Evolutionary conservation across 1,284 basidiomycete species (phyloP).

Genomic region (Agroathelia rolfsii): DNA sequence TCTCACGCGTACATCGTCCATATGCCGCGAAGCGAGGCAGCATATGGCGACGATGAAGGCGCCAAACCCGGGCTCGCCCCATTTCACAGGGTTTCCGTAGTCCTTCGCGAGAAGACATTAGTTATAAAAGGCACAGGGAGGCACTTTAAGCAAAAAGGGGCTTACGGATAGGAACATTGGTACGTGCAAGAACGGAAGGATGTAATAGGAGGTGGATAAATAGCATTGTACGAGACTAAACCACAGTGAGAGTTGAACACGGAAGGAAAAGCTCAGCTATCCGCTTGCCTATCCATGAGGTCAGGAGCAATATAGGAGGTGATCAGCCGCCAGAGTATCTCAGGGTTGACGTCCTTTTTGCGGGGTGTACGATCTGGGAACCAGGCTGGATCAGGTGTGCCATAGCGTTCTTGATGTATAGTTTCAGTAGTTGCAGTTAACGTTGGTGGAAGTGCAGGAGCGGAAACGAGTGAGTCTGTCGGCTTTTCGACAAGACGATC

Average conservation of each 20-base stretch:
- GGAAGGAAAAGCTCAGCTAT: constrained; percentile 7
- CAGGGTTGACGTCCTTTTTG: constrained; percentile 70
- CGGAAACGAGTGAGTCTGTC: constrained; percentile 16
- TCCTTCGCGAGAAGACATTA: constrained; percentile 38
- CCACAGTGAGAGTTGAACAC: constrained; percentile 14
- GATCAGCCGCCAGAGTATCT: constrained; percentile 64
- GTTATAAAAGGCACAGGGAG: constrained; percentile 8
- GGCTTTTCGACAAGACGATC: constrained; percentile 65
- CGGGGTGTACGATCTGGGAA: constrained; percentile 70
- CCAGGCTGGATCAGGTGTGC: constrained; percentile 42
- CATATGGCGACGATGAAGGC: constrained; percentile 85
- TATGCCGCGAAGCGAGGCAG: constrained; percentile 80
- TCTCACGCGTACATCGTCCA: constrained; percentile 81
- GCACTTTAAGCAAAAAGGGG: constrained; percentile 14
- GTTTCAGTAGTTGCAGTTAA: no score
- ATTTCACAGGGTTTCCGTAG: constrained; percentile 85
- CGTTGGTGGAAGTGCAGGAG: no score
- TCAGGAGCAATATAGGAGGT: constrained; percentile 74
- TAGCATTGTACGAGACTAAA: constrained; percentile 67
- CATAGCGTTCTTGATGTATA: no score
- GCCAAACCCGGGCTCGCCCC: constrained; percentile 88
- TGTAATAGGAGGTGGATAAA: constrained; percentile 83
- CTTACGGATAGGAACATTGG: constrained; percentile 76
- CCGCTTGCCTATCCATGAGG: constrained; percentile 75
- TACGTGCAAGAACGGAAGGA: constrained; percentile 84